Evolutionary conservation across 495 filamentous ascomycete genomes (phyloP).

Genomic region (Penicillium manginii): DNA sequence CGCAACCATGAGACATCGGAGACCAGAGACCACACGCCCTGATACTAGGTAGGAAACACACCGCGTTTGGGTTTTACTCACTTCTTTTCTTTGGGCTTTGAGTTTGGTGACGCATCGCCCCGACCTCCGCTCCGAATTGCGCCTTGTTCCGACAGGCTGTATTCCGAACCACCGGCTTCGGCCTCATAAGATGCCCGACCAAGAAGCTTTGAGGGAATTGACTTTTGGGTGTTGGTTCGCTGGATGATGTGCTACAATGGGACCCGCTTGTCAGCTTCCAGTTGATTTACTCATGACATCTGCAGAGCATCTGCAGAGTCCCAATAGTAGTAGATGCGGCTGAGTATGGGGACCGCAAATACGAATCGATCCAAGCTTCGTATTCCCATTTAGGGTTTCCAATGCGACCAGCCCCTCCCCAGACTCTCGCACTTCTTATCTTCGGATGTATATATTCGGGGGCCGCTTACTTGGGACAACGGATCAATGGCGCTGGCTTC

Average conservation of each 20-base stretch:
- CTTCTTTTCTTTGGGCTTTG: constrained; percentile 70
- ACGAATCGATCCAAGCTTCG: constrained; percentile 1
- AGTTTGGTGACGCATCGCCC: constrained; percentile 46
- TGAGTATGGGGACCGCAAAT: too few relatives aligned
- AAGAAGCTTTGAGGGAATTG: constrained; percentile 68
- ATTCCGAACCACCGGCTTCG: constrained; percentile 56
- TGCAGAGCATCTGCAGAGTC: not conserved
- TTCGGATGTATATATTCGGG: not conserved
- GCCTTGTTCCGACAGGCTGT: constrained; percentile 39
- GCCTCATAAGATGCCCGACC: constrained; percentile 56
- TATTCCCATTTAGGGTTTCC: constrained; percentile 22
- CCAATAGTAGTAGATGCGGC: not conserved
- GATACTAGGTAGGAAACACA: not conserved
- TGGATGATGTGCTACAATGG: constrained; percentile 73
- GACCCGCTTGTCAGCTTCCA: not conserved
- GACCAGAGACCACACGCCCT: too few relatives aligned
- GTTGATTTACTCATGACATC: not conserved
- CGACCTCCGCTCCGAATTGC: constrained; percentile 40
- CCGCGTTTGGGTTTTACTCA: constrained; percentile 39
- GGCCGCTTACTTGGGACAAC: constrained; percentile 54
- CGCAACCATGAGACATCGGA: not conserved
- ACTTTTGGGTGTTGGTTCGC: constrained; percentile 76
- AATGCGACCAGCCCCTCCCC: constrained; percentile 9
- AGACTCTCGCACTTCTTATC: not conserved
- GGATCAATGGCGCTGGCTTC: constrained; percentile 57